phyloP scores from a whole-genome alignment of 2,329 filamentous ascomycete genomes.

The Dendrostoma leiphaemia region DNA sequence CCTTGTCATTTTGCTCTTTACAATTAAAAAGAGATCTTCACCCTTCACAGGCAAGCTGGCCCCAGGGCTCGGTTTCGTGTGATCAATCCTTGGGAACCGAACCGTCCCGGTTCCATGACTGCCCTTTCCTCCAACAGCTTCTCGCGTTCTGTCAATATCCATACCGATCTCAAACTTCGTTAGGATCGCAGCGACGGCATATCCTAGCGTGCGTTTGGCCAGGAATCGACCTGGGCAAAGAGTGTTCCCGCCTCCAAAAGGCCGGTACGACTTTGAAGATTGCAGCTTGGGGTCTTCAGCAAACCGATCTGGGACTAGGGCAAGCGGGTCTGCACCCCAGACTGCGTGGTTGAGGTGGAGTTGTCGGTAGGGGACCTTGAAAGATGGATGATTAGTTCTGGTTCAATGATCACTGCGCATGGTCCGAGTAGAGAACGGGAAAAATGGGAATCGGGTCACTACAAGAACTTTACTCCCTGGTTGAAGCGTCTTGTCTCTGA shows the following conservation, averaged over 20 bases:
- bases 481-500: neutral
- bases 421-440: too few species aligned
- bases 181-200: neutral
- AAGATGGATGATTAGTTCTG: neutral
- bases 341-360: neutral
- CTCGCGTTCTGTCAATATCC: neutral
- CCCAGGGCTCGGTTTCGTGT: neutral
- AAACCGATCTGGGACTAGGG: neutral
- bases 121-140: neutral
- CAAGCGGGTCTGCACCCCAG: neutral
- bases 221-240: neutral
- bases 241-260: constrained; percentile 1
- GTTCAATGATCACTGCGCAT: neutral
- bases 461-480: neutral
- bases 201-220: neutral
- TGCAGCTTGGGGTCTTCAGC: neutral
- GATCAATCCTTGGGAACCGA: constrained; percentile 1
- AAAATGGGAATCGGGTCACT: too few species aligned
- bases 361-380: neutral
- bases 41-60: neutral
- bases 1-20: too few species aligned
- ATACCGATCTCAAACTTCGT: neutral
- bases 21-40: neutral
- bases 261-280: neutral
- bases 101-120: neutral